These are phyloP conservation scores for Pelargonium citronellum DNA, from an alignment of 441 rosid genomes.

Conservation along the genomic window DNA sequence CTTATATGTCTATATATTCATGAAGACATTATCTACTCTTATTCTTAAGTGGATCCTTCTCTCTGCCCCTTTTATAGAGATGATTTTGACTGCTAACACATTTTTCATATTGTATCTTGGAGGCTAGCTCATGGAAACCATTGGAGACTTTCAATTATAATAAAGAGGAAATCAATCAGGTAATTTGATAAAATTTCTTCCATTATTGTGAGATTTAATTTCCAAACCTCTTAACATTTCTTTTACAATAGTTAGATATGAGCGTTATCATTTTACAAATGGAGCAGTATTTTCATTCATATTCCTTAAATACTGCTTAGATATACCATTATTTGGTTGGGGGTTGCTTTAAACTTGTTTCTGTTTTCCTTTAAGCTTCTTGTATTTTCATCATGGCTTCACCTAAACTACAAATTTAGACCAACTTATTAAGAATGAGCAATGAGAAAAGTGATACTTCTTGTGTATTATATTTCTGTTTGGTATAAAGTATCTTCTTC, in stretches of 20 bases:
- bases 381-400: neutral
- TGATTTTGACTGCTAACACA: neutral
- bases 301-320: neutral
- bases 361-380: neutral
- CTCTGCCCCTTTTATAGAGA: neutral
- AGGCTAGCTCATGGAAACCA: conserved; percentile 46
- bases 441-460: too few species aligned
- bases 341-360: neutral
- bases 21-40: neutral
- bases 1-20: neutral
- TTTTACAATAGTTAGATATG: neutral
- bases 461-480: too few species aligned
- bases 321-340: neutral
- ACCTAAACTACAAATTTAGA: too few species aligned
- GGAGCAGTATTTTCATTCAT: neutral
- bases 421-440: too few species aligned
- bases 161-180: conserved; percentile 91
- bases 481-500: too few species aligned
- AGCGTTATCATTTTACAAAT: neutral
- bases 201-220: neutral
- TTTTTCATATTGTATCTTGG: conserved; percentile 18
- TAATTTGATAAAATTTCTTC: conserved; percentile 15
- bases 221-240: neutral
- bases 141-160: conserved; percentile 59
- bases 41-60: neutral